These are phyloP conservation scores for Suhomyces kilbournensis DNA, from an alignment of 805 yeast genomes.

Conservation along the genomic window DNA sequence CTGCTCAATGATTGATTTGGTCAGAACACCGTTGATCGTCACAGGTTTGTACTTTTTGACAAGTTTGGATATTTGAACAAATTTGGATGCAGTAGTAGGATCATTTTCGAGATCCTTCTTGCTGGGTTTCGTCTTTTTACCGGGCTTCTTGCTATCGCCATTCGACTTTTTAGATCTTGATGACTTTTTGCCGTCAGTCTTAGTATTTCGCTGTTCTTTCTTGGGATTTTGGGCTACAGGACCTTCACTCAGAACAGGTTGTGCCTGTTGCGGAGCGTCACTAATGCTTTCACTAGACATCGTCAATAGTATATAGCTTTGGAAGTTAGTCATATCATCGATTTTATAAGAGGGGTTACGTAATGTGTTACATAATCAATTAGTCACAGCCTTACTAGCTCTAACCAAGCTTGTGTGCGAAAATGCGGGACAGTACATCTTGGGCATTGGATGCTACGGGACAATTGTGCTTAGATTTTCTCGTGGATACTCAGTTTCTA, in stretches of 20 bases:
- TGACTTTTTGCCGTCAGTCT: background rate
- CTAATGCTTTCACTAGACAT: background rate
- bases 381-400: background rate
- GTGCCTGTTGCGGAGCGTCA: background rate
- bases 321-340: background rate
- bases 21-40: constrained; percentile 34
- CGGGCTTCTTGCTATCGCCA: background rate
- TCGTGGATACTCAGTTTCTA: background rate
- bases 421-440: background rate
- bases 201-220: background rate
- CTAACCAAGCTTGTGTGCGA: background rate
- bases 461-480: no score
- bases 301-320: background rate
- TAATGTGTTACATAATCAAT: background rate
- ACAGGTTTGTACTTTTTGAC: constrained; percentile 29
- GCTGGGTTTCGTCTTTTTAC: background rate
- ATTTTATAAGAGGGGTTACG: background rate
- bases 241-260: background rate
- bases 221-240: background rate
- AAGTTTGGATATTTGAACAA: constrained; percentile 29
- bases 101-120: background rate
- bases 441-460: background rate
- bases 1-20: constrained; percentile 5
- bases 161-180: background rate
- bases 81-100: constrained; percentile 4